Evolutionary conservation across 495 filamentous ascomycete genomes (phyloP).

Genomic region (Aspergillus wentii): DNA sequence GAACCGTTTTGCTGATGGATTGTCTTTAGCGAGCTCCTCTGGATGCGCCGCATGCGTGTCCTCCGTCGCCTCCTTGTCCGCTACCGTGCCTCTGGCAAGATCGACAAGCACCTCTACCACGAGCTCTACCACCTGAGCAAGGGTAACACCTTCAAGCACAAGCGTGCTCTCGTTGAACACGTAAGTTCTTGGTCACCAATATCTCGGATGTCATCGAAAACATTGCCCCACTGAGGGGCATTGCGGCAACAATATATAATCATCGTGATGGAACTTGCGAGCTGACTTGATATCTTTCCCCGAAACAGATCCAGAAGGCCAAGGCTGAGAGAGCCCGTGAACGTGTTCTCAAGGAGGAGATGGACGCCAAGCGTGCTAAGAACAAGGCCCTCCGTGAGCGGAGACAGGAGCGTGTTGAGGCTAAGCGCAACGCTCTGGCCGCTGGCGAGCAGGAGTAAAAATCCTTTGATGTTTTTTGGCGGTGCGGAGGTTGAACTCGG

Average conservation of each 20-base stretch:
- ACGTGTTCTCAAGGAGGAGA: slow-evolving; percentile 92
- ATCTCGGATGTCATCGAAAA: too few species aligned
- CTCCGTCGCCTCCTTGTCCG: slow-evolving; percentile 98
- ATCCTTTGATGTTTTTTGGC: slow-evolving; percentile 35
- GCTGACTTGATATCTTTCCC: slow-evolving; percentile 26
- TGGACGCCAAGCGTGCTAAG: slow-evolving; percentile 99
- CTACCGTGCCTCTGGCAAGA: slow-evolving; percentile 99
- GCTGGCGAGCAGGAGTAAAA: slow-evolving; percentile 68
- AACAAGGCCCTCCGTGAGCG: slow-evolving; percentile 99
- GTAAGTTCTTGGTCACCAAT: too few species aligned
- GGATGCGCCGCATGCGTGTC: slow-evolving; percentile 99
- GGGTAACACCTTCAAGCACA: slow-evolving; percentile 99
- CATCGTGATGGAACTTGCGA: slow-evolving; percentile 3
- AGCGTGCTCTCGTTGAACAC: slow-evolving; percentile 98
- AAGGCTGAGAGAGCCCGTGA: slow-evolving; percentile 98
- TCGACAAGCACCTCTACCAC: slow-evolving; percentile 99
- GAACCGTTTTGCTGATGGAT: slow-evolving; percentile 12
- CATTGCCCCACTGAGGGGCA: too few species aligned
- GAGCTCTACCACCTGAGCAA: slow-evolving; percentile 99
- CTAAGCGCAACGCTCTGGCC: slow-evolving; percentile 81
- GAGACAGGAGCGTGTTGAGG: slow-evolving; percentile 78
- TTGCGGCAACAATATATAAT: too few species aligned
- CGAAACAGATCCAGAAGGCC: slow-evolving; percentile 97
- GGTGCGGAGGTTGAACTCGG: slow-evolving; percentile 42
- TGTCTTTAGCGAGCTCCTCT: slow-evolving; percentile 75